Evolutionary conservation across 2,329 filamentous ascomycete species (phyloP).

Genomic region (Harringtonia lauricola): DNA sequence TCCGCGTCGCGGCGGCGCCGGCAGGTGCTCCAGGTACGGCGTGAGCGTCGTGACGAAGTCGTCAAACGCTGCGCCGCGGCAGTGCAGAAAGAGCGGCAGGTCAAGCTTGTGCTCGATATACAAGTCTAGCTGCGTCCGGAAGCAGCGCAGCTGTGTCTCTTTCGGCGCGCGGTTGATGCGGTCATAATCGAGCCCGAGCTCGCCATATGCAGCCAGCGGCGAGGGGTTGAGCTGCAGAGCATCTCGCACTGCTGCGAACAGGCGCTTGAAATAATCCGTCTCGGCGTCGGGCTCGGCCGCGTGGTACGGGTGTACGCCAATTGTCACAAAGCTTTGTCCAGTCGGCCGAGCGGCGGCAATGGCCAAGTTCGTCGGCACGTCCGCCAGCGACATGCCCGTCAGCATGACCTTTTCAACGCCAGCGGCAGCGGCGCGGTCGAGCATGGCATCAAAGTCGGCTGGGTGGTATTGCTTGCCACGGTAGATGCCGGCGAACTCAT

Average conservation of each 20-base stretch:
- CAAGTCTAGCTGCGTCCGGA: constrained; percentile 29
- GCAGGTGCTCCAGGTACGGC: constrained; percentile 24
- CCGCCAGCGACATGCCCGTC: constrained; percentile 25
- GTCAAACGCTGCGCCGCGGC: constrained; percentile 25
- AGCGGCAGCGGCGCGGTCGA: constrained; percentile 28
- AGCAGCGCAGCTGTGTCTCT: constrained; percentile 26
- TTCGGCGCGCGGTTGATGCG: constrained; percentile 30
- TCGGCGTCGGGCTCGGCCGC: constrained; percentile 27
- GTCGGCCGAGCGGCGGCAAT: constrained; percentile 11
- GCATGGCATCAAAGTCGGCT: constrained; percentile 29
- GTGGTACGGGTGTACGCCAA: constrained; percentile 40
- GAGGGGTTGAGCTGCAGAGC: constrained; percentile 10
- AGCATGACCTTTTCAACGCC: constrained; percentile 30
- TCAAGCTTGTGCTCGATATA: constrained; percentile 18
- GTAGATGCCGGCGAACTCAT: constrained; percentile 38
- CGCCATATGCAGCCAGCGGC: constrained; percentile 32
- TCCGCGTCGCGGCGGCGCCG: constrained; percentile 21
- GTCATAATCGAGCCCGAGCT: constrained; percentile 39
- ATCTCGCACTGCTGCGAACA: constrained; percentile 14
- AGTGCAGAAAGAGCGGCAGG: constrained; percentile 30
- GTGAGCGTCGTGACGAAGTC: constrained; percentile 30
- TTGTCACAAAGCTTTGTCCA: constrained; percentile 28
- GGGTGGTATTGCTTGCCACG: constrained; percentile 35
- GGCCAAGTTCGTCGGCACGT: constrained; percentile 17
- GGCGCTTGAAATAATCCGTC: constrained; percentile 13